Base-by-base conservation (phyloP, 768 basidiomycete species). In the Phanerochaete carnosa region DNA sequence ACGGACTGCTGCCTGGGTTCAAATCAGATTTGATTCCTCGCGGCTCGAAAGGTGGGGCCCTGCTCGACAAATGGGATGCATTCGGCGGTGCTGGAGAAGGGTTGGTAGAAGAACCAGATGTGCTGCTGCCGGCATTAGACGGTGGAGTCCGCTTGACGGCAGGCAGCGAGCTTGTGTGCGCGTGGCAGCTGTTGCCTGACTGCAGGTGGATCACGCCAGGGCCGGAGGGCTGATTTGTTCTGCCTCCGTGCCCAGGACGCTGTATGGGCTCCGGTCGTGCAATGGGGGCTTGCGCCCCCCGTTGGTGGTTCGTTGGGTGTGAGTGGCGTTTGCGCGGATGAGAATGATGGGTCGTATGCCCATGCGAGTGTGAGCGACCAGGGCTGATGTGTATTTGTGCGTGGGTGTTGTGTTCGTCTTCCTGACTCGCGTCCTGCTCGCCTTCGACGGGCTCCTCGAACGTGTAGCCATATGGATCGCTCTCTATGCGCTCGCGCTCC, bases 41-140 rank as follows among this genome's bases (percentile, higher is more conserved):
- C 1, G 83, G 84, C 65, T 85, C 84, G 57, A 85, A 86, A 16
- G 83, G 79, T 3, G 78, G 75, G 1, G 83, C 84, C 39, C 77
- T 80, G 60, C 80, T 79, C 11, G 83, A 85, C n/a, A 85, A 67
- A 13, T 72, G 79, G 8, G 81, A 81, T 2, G 45, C 62, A 39
- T 57, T 61, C 28, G 52, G 49, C 8, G 65, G 8, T 25, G 43
- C 58, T 43, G 63, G 35, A 60, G 62, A 39, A 62, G 62, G 29
- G 61, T 64, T 45, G 33, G 66, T 57, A 29, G 72, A 66, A 51
- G 66, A 56, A 29, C 62, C 64, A n/a, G 65, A 63, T 15, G 62
- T 59, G 54, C 58, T 54, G 51, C 55, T 49, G 45, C 53, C 56
- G 63, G 47, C 25, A 26, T 28, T 47, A 12, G 57, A 49, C 23